Evolutionary conservation across 2,329 filamentous ascomycete species (phyloP), one percentile per base, ranked within the genome.

Genomic region (Eutypa lata): DNA sequence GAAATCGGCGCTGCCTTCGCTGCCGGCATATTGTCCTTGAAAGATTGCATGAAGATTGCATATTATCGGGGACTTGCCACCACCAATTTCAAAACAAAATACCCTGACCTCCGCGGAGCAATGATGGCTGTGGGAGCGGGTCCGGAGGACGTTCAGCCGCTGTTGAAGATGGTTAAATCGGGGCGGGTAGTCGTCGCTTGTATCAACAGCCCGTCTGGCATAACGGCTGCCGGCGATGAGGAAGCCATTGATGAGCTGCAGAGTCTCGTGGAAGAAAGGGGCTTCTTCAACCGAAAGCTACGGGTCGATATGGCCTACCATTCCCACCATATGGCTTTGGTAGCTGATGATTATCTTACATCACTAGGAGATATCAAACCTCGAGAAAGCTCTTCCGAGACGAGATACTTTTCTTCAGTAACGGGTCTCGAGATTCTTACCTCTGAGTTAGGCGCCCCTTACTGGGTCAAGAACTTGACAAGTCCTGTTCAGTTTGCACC

Each of bases 261-360:
- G 50, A 65, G 60, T 31, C 49, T 69, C 10, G 71, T 76, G 16
- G 69, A 77, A 46, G 66, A 71, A 33, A 71, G 73, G 24, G 65
- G 69, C 22, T 60, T 77, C 2, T 81, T 82, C 59, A 74, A 76
- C 48, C 72, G 75, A 22, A 74, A 73, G 28, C 70, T 82, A 2
- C 70, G 71, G 2, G 75, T 82, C 4, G 74, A 78, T 13, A 73
- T 76, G 11, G 79, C 79, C 0, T 82, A 82, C 42, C 80, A 83
- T 59, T 82, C 79, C 0, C 69, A 74, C 37, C 77, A 81, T 56
- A 82, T 83, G 79, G 71, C 76, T 46, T 64, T 74, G 1, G 69
- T 81, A 1, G 75, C 77, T 1, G 73, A 76, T 3, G 73, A 75
- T 4, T 81, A 81, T 55, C 62, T 71, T 14, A 65, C 67, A 1